Percentiles rank a stretch among this genome's conserved stretches.
Evolutionary conservation across 345 rosid genomes (phyloP).

Genomic region (Laguncularia racemosa): DNA sequence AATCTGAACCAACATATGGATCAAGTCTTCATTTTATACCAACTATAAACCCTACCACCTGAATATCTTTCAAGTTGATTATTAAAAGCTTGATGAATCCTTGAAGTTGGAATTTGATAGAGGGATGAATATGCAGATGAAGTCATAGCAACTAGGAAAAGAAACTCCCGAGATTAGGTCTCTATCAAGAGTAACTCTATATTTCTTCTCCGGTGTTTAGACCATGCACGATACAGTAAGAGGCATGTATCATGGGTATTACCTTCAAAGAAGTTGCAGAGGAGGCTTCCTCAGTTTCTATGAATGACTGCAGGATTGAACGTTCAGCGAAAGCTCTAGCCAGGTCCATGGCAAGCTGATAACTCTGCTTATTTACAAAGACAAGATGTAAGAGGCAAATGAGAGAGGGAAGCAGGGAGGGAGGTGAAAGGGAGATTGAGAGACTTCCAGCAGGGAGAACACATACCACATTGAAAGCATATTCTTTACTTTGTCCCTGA

Average conservation of each 20-base stretch:
- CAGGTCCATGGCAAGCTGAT: slow-evolving; percentile 82
- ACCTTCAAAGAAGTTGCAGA: slow-evolving; percentile 62
- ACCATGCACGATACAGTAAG: background rate
- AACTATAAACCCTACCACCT: no score
- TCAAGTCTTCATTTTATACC: no score
- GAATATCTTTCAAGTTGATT: no score
- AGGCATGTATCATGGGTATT: background rate
- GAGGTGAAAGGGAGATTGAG: slow-evolving; percentile 1
- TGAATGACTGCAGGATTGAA: slow-evolving; percentile 48
- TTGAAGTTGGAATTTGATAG: no score
- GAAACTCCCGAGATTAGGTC: no score
- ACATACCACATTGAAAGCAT: slow-evolving; percentile 51
- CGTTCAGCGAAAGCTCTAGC: slow-evolving; percentile 87
- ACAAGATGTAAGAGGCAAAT: background rate
- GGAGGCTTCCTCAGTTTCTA: slow-evolving; percentile 48
- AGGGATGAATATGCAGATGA: no score
- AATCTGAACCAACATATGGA: no score
- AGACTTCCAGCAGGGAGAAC: slow-evolving; percentile 3
- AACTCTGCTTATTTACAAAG: slow-evolving; percentile 31
- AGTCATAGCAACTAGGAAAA: no score
- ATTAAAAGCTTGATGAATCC: no score
- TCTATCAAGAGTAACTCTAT: background rate
- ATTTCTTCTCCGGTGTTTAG: background rate
- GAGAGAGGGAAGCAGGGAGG: slow-evolving; percentile 5
- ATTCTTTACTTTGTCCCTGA: slow-evolving; percentile 57